These are phyloP conservation scores for Ascochyta rabiei DNA, from an alignment of 2,329 filamentous ascomycete species.

Conservation along the genomic window DNA sequence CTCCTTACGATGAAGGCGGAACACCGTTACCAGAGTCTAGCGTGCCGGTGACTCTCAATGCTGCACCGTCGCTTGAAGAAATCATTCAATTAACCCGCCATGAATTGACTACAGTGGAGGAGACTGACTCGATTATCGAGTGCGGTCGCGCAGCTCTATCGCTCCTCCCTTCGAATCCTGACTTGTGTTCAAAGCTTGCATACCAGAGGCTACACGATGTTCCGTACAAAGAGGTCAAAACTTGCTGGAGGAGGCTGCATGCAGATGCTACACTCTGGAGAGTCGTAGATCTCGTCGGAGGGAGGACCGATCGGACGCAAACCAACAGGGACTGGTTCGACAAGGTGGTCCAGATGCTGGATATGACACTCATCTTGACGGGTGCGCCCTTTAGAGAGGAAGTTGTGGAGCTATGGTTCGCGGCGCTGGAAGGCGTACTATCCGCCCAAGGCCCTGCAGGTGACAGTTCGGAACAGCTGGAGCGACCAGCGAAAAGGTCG, in stretches of 20 bases:
- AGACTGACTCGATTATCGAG: constrained; percentile 41
- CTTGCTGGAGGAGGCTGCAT: constrained; percentile 73
- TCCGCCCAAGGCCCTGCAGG: background rate
- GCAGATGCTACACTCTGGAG: constrained; percentile 72
- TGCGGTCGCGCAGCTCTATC: constrained; percentile 51
- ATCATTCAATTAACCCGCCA: constrained; percentile 34
- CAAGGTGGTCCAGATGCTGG: constrained; percentile 68
- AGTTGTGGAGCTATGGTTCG: constrained; percentile 57
- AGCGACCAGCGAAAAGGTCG: constrained; percentile 25
- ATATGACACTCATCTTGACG: constrained; percentile 77
- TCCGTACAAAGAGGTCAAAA: constrained; percentile 69
- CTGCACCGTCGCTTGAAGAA: constrained; percentile 30
- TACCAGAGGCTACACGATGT: constrained; percentile 73
- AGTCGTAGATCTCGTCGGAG: constrained; percentile 50
- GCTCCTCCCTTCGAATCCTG: constrained; percentile 46
- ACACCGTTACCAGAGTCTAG: background rate
- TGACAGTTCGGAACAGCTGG: background rate
- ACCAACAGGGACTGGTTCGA: constrained; percentile 55
- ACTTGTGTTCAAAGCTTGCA: constrained; percentile 64
- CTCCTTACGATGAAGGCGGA: background rate
- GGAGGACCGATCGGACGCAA: constrained; percentile 17
- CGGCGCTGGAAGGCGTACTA: constrained; percentile 50
- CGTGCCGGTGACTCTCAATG: constrained; percentile 9
- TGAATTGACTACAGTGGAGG: constrained; percentile 27
- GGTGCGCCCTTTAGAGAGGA: constrained; percentile 47